A percentile compares a stretch with the other conserved stretches of the same genome.
These are phyloP conservation scores for Taiozyma sp. DNA, from an alignment of 1,139 yeast species.

Conservation along the genomic window DNA sequence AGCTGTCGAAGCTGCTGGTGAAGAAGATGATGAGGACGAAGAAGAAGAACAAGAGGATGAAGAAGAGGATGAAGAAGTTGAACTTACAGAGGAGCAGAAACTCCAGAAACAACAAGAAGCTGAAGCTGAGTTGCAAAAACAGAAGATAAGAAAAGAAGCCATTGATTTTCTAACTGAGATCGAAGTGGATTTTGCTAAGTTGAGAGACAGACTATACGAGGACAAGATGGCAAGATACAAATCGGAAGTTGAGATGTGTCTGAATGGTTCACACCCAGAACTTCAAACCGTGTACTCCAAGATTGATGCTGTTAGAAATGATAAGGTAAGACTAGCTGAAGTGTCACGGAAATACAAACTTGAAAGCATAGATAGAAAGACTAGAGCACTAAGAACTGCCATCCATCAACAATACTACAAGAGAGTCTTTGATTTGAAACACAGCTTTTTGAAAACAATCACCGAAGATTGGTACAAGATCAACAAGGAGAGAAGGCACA, in stretches of 20 bases:
- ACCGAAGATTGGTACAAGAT: constrained; percentile 91
- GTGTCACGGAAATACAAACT: constrained; percentile 68
- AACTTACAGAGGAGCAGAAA: constrained; percentile 29
- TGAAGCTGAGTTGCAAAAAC: constrained; percentile 45
- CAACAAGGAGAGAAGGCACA: constrained; percentile 80
- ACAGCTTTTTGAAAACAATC: constrained; percentile 61
- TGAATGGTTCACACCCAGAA: constrained; percentile 91
- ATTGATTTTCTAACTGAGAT: constrained; percentile 67
- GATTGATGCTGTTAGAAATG: constrained; percentile 67
- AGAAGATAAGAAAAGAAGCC: constrained; percentile 51
- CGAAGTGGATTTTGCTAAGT: constrained; percentile 79
- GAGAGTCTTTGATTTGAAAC: constrained; percentile 63
- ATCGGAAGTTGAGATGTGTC: constrained; percentile 81
- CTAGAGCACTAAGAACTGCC: constrained; percentile 72
- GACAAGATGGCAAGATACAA: constrained; percentile 72
- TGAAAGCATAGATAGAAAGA: constrained; percentile 74
- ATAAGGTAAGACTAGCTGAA: constrained; percentile 63
- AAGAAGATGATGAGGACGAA: constrained; percentile 7
- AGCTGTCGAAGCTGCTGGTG: not conserved
- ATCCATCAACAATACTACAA: constrained; percentile 83
- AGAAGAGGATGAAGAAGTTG: constrained; percentile 19
- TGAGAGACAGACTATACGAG: constrained; percentile 74
- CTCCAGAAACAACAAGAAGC: constrained; percentile 32
- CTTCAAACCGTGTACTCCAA: constrained; percentile 59
- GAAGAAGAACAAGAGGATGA: constrained; percentile 10